A percentile compares a stretch with the other conserved stretches of the same genome.
phyloP scores from a whole-genome alignment of 2,329 filamentous ascomycete genomes.

The Fusarium sororula region DNA sequence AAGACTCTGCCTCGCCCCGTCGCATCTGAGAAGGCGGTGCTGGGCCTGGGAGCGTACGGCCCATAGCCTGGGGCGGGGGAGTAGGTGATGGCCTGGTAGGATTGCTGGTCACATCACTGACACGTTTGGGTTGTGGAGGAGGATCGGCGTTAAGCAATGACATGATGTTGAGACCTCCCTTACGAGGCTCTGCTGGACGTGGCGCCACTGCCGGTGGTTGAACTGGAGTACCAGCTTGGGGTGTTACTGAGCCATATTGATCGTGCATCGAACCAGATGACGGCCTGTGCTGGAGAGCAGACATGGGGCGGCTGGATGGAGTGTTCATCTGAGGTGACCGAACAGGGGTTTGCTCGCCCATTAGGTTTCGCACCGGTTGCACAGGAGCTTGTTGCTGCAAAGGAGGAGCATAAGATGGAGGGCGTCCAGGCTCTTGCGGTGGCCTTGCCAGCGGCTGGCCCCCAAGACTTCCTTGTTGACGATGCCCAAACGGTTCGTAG shows the following conservation, averaged over 20 bases:
- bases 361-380: constrained; percentile 52
- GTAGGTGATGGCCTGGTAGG: constrained; percentile 57
- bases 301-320: constrained; percentile 49
- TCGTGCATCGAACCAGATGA: constrained; percentile 45
- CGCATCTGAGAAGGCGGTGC: constrained; percentile 55
- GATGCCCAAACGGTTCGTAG: constrained; percentile 56
- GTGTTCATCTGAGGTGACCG: constrained; percentile 53
- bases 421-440: constrained; percentile 55
- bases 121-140: constrained; percentile 60
- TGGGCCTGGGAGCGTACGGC: constrained; percentile 51
- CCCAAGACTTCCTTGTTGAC: constrained; percentile 51
- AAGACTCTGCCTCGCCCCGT: constrained; percentile 59
- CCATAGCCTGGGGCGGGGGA: constrained; percentile 59
- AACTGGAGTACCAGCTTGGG: constrained; percentile 44
- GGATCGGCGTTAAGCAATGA: constrained; percentile 70
- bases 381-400: constrained; percentile 49
- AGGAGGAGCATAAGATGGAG: constrained; percentile 44
- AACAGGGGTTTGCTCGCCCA: constrained; percentile 51
- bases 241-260: constrained; percentile 42
- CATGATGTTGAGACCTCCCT: constrained; percentile 71
- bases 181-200: constrained; percentile 60
- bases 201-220: constrained; percentile 50
- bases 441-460: constrained; percentile 52
- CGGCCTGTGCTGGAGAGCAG: constrained; percentile 50
- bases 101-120: constrained; percentile 56